Conservation (phyloP, 2,329 filamentous ascomycete genomes). For the Fusarium sp. region DNA sequence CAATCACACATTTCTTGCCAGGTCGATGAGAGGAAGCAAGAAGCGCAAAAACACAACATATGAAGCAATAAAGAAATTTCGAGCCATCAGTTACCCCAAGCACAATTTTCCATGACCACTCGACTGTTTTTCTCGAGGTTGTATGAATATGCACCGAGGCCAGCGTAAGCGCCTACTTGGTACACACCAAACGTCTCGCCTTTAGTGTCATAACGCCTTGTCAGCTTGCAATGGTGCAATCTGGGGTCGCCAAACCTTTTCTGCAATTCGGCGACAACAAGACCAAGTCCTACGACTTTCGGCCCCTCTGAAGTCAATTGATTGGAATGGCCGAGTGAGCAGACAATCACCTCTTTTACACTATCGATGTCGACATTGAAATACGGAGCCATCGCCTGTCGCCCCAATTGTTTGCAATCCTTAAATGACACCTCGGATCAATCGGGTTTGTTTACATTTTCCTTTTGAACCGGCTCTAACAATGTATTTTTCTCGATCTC, state of each 20-base stretch:
- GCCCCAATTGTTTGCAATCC: neutral
- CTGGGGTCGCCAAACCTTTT: conserved; percentile 40
- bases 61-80: neutral
- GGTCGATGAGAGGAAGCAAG: neutral
- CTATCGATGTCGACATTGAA: conserved; percentile 45
- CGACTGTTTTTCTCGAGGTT: conserved; percentile 2
- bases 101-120: neutral
- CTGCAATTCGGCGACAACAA: conserved; percentile 23
- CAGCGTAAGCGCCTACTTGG: conserved; percentile 22
- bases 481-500: neutral
- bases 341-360: conserved; percentile 40
- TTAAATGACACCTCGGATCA: conserved; percentile 11
- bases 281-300: conserved; percentile 1
- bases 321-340: conserved; percentile 6
- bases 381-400: conserved; percentile 29
- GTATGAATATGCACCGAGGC: conserved; percentile 9
- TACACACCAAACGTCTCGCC: conserved; percentile 26
- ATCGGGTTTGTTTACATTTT: conserved; percentile 5
- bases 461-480: neutral
- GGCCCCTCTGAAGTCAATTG: neutral
- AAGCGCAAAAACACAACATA: conserved; percentile 4
- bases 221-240: conserved; percentile 47
- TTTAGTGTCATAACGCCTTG: conserved; percentile 46
- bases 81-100: neutral
- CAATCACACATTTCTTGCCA: conserved; percentile 2